Conservation (phyloP, 768 basidiomycete genomes). For the Pleurotus citrinopileatus region DNA sequence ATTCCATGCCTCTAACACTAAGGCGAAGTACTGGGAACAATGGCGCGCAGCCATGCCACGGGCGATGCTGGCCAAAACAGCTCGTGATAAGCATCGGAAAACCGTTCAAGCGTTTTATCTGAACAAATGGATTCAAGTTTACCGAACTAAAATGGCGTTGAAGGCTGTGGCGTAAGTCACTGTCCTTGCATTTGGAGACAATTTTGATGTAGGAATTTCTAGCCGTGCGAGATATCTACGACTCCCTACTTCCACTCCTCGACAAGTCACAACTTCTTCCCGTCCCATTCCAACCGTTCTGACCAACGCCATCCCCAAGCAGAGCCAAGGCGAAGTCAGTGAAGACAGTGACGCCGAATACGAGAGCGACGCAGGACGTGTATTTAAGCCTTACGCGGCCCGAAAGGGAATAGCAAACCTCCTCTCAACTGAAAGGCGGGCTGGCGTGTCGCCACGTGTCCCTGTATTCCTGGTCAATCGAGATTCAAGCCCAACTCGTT, state of each 20-base stretch:
- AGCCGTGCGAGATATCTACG: conserved; percentile 84
- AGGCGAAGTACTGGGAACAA: conserved; percentile 56
- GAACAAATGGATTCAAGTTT: conserved; percentile 64
- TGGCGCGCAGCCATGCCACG: conserved; percentile 75
- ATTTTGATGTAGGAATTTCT: conserved; percentile 12
- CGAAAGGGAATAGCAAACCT: conserved; percentile 13
- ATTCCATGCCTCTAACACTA: conserved; percentile 62
- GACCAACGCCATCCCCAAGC: conserved; percentile 9
- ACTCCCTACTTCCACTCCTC: conserved; percentile 55
- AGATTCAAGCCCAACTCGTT: conserved; percentile 29
- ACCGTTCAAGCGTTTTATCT: conserved; percentile 53
- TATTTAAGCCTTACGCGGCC: conserved; percentile 10
- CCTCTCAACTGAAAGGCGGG: conserved; percentile 28
- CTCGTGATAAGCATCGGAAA: conserved; percentile 56
- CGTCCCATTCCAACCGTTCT: conserved; percentile 14
- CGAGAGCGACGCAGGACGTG: neutral
- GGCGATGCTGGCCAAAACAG: conserved; percentile 61
- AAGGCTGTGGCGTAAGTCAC: conserved; percentile 85
- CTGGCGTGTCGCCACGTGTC: conserved; percentile 22
- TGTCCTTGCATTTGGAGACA: conserved; percentile 1
- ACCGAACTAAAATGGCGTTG: conserved; percentile 67
- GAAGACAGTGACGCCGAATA: neutral
- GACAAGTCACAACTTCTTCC: conserved; percentile 26
- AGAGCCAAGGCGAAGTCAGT: neutral
- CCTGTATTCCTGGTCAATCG: conserved; percentile 23